Evolutionary conservation across 352 stramenopile genomes (phyloP).

Genomic region (Aphanomyces invadans): DNA sequence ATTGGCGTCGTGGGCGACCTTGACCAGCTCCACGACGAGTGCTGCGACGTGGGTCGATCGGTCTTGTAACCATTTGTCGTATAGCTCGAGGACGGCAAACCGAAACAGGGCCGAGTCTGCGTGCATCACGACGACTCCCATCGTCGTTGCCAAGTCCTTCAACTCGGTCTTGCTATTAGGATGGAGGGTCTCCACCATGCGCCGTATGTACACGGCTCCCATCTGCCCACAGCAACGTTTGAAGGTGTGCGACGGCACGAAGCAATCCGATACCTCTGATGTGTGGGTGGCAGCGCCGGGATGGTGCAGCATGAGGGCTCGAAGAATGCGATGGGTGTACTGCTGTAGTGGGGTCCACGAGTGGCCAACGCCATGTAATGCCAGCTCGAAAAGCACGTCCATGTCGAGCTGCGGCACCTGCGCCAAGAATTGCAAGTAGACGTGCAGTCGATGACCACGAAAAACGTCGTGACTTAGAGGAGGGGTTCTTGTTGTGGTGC

Average conservation of each 20-base stretch:
- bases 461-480: background rate
- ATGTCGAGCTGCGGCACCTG: background rate
- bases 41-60: background rate
- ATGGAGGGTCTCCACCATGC: background rate
- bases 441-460: background rate
- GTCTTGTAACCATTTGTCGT: background rate
- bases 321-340: constrained; percentile 1
- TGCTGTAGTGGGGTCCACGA: background rate
- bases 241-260: background rate
- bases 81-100: background rate
- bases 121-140: background rate
- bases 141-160: background rate
- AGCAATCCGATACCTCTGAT: background rate
- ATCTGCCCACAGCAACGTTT: background rate
- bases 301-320: background rate
- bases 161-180: too few relatives aligned
- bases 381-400: constrained; percentile 1
- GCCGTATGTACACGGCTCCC: constrained; percentile 1
- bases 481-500: background rate
- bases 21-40: constrained; percentile 3
- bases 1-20: background rate
- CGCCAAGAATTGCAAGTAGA: background rate
- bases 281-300: background rate
- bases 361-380: background rate
- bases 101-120: background rate